phyloP scores from a whole-genome alignment of 257 asterid genomes.

The Rehmannia glutinosa region DNA sequence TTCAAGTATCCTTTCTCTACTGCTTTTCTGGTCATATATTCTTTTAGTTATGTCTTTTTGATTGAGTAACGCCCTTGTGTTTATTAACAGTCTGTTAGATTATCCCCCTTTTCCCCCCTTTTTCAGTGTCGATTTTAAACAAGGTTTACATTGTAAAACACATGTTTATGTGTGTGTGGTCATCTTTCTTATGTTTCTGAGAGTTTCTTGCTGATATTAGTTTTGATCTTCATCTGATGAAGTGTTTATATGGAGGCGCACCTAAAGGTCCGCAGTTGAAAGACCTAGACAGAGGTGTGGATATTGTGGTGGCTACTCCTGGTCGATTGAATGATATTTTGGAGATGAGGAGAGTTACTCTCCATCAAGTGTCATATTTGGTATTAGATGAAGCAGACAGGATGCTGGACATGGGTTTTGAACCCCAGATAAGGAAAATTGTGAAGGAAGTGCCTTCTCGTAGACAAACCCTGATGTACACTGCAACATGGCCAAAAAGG shows the following conservation, averaged over 20 bases:
- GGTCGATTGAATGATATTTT: slow-evolving; percentile 91
- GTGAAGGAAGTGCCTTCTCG: slow-evolving; percentile 82
- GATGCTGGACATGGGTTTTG: slow-evolving; percentile 99
- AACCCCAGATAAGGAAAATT: slow-evolving; percentile 94
- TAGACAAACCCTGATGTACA: slow-evolving; percentile 89
- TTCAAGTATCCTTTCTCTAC: not conserved
- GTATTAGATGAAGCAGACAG: slow-evolving; percentile 97
- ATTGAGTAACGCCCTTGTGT: not conserved
- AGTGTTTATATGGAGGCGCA: slow-evolving; percentile 85
- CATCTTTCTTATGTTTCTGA: not conserved
- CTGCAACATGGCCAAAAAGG: slow-evolving; percentile 95
- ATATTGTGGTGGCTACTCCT: slow-evolving; percentile 91
- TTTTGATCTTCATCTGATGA: slow-evolving; percentile 17
- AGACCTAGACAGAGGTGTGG: slow-evolving; percentile 77
- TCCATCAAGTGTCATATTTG: slow-evolving; percentile 79
- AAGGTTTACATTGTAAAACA: not conserved
- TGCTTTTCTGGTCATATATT: not conserved
- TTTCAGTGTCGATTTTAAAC: not conserved
- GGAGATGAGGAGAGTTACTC: slow-evolving; percentile 74
- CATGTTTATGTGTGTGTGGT: not conserved
- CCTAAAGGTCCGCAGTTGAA: slow-evolving; percentile 81
- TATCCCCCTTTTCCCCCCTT: not conserved
- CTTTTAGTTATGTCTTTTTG: not conserved
- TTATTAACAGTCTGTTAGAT: not conserved
- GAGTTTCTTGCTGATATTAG: slow-evolving; percentile 16